Evolutionary conservation across 768 basidiomycete genomes (phyloP).

Genomic region (Leccinum ochraceum): DNA sequence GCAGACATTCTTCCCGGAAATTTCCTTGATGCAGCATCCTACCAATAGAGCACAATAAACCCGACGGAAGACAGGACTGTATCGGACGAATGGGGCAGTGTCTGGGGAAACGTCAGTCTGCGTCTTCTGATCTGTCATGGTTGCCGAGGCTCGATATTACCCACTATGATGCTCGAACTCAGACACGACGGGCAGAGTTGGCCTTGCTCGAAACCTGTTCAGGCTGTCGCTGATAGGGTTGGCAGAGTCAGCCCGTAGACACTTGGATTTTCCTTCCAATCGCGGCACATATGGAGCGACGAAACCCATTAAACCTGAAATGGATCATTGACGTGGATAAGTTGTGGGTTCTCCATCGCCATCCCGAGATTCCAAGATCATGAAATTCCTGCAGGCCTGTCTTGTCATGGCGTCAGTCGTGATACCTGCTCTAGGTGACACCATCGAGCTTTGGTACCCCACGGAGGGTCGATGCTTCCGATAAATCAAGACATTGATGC

Average conservation of each 20-base stretch:
- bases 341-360: not conserved
- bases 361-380: not conserved
- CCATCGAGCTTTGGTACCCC: constrained; percentile 24
- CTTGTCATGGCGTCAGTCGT: constrained; percentile 3
- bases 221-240: not conserved
- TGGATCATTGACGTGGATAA: not conserved
- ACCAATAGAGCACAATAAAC: not conserved
- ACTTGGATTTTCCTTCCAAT: not conserved
- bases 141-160: not conserved
- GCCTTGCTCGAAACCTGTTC: constrained; percentile 7
- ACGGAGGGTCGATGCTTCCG: constrained; percentile 18
- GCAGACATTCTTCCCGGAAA: too few relatives aligned
- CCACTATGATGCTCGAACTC: not conserved
- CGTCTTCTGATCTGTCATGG: not conserved
- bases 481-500: constrained; percentile 16
- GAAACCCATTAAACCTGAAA: not conserved
- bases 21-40: not conserved
- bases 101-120: not conserved
- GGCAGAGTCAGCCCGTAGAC: not conserved
- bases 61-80: not conserved
- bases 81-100: constrained; percentile 6
- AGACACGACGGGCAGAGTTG: constrained; percentile 10
- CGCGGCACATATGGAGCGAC: not conserved
- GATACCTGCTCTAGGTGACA: constrained; percentile 14
- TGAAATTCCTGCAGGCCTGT: constrained; percentile 6